Percentiles rank a stretch among this genome's conserved stretches.
Conservation (phyloP, 2,329 filamentous ascomycete genomes). For the Calonectria montana region DNA sequence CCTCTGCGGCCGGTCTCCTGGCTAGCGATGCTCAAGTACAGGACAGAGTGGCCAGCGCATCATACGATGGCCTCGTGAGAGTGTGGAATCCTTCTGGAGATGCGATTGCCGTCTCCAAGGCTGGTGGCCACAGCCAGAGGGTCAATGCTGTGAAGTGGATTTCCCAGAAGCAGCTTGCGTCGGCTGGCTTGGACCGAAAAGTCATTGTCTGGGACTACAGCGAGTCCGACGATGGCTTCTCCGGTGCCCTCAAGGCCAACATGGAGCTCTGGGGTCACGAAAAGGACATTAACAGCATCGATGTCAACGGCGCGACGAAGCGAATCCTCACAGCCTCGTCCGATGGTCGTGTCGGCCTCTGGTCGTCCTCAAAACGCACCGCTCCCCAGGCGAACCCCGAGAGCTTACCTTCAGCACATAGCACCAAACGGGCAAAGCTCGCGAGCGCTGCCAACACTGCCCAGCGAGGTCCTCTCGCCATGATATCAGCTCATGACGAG, state of each 20-base stretch:
- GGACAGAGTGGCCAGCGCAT: conserved; percentile 83
- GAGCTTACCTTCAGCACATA: conserved; percentile 74
- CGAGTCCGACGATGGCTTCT: conserved; percentile 71
- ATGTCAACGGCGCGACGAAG: conserved; percentile 77
- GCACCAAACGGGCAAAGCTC: conserved; percentile 82
- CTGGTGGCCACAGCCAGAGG: conserved; percentile 80
- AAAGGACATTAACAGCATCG: conserved; percentile 78
- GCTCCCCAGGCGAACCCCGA: conserved; percentile 78
- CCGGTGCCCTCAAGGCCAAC: conserved; percentile 74
- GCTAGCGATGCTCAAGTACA: conserved; percentile 47
- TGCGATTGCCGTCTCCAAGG: conserved; percentile 79
- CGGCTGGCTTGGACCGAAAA: conserved; percentile 85
- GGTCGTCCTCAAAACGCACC: conserved; percentile 83
- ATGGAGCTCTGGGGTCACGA: conserved; percentile 88
- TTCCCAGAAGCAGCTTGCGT: conserved; percentile 81
- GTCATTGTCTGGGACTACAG: conserved; percentile 91
- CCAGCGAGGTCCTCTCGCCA: conserved; percentile 83
- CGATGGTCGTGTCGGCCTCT: conserved; percentile 88
- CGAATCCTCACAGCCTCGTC: conserved; percentile 87
- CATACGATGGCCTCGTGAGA: conserved; percentile 89
- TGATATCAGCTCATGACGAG: conserved; percentile 78
- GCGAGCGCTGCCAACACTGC: conserved; percentile 57
- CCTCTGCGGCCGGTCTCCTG: conserved; percentile 67
- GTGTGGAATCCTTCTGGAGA: conserved; percentile 93
- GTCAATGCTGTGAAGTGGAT: conserved; percentile 89